These are phyloP conservation scores for Drechslerella dactyloides DNA, from an alignment of 2,329 filamentous ascomycete genomes.

Conservation along the genomic window DNA sequence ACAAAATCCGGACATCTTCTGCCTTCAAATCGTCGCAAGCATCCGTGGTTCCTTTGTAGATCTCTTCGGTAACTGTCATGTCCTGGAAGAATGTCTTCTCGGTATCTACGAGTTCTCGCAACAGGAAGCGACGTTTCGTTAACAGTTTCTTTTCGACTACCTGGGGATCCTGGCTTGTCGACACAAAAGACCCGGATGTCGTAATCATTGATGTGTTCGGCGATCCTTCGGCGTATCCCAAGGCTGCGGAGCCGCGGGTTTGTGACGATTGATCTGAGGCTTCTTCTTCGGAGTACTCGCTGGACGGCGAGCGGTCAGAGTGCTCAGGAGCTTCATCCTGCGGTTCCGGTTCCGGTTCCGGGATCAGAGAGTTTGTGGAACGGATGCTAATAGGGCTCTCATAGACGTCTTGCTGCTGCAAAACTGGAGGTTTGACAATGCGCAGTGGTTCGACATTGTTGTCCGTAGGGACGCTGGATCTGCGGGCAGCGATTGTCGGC, in stretches of 20 bases:
- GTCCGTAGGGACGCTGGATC: slow-evolving; percentile 35
- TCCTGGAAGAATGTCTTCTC: slow-evolving; percentile 90
- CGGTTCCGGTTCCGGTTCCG: slow-evolving; percentile 5
- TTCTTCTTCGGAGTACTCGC: slow-evolving; percentile 54
- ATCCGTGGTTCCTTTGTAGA: slow-evolving; percentile 91
- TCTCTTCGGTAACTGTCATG: slow-evolving; percentile 96
- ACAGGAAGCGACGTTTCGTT: slow-evolving; percentile 78
- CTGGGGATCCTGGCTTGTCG: slow-evolving; percentile 60
- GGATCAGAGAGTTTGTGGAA: slow-evolving; percentile 25
- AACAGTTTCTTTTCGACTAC: slow-evolving; percentile 73
- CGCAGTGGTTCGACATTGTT: slow-evolving; percentile 45
- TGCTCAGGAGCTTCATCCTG: slow-evolving; percentile 43
- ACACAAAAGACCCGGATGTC: slow-evolving; percentile 53
- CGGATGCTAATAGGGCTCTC: slow-evolving; percentile 43
- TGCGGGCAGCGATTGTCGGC: slow-evolving; percentile 30
- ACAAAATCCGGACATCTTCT: slow-evolving; percentile 86
- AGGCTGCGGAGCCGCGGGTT: slow-evolving; percentile 26
- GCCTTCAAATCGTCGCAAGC: slow-evolving; percentile 78
- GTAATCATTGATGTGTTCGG: slow-evolving; percentile 47
- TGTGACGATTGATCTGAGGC: slow-evolving; percentile 44
- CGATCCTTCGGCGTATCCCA: slow-evolving; percentile 33
- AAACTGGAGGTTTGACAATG: slow-evolving; percentile 32
- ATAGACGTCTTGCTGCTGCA: slow-evolving; percentile 34
- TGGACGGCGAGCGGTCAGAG: slow-evolving; percentile 54
- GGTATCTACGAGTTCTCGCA: slow-evolving; percentile 91